Conservation (phyloP, 306 rosid genomes). For the Vachellia collinsii region DNA sequence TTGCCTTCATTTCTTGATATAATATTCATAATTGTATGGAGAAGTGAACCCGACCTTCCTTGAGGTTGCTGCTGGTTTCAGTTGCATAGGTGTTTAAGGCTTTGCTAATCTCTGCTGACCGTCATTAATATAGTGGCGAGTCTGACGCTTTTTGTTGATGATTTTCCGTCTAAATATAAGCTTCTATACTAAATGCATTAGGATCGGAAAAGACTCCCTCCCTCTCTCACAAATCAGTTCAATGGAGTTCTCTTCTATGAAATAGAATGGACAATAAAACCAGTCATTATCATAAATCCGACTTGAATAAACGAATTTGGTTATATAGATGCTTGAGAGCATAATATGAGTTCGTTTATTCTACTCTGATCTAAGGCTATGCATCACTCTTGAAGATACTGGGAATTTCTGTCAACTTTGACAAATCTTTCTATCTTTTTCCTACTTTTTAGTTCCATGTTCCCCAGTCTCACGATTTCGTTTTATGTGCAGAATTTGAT, state of each 20-base stretch:
- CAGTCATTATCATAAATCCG: not conserved
- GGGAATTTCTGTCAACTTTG: not conserved
- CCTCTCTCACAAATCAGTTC: not conserved
- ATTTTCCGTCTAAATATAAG: not conserved
- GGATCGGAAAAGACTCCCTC: not conserved
- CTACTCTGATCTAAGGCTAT: slow-evolving; percentile 17
- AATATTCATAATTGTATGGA: not conserved
- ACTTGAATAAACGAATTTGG: slow-evolving; percentile 1
- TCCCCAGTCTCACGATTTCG: not conserved
- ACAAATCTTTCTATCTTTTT: too few species aligned
- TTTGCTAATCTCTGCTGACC: slow-evolving; percentile 14
- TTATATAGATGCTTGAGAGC: not conserved
- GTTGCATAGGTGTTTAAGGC: not conserved
- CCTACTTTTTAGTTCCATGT: not conserved
- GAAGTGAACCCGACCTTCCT: slow-evolving; percentile 7
- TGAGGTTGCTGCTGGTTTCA: slow-evolving; percentile 4
- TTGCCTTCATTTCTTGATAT: not conserved
- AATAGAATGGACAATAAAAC: slow-evolving; percentile 4
- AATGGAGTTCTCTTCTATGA: not conserved
- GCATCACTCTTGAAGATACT: not conserved
- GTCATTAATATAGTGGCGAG: slow-evolving; percentile 5
- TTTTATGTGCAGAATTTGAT: slow-evolving; percentile 70
- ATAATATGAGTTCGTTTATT: slow-evolving; percentile 13
- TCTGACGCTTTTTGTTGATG: not conserved
- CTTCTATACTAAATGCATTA: slow-evolving; percentile 5